Conservation (phyloP, 768 basidiomycete species). For the Psilocybe tampanensis region DNA sequence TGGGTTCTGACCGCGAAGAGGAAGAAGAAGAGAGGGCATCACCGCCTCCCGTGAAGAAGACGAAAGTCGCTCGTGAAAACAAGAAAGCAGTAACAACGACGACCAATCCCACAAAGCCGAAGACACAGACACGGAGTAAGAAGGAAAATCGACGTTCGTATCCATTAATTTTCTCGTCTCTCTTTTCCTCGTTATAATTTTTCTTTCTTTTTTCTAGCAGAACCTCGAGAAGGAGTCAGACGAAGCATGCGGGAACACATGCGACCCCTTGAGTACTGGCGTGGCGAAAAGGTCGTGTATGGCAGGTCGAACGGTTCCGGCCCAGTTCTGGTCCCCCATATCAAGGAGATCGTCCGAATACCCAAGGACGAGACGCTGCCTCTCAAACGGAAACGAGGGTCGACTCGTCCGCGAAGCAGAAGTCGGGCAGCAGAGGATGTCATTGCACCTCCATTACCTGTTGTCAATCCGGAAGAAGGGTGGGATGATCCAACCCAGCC, state of each 20-base stretch:
- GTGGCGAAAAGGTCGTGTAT: slow-evolving; percentile 88
- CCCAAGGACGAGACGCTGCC: slow-evolving; percentile 41
- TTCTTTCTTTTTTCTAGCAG: slow-evolving; percentile 20
- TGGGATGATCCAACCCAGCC: slow-evolving; percentile 84
- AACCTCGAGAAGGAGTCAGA: slow-evolving; percentile 58
- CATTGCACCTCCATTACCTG: slow-evolving; percentile 24
- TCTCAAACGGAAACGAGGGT: slow-evolving; percentile 38
- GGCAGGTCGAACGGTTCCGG: slow-evolving; percentile 48
- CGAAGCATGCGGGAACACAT: slow-evolving; percentile 71
- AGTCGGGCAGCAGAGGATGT: slow-evolving; percentile 45
- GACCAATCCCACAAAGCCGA: slow-evolving; percentile 23
- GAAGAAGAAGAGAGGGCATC: slow-evolving; percentile 34
- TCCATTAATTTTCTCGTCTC: neutral
- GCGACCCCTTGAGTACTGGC: slow-evolving; percentile 88
- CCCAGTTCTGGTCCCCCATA: slow-evolving; percentile 59
- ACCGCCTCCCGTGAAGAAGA: slow-evolving; percentile 40
- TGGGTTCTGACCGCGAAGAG: slow-evolving; percentile 30
- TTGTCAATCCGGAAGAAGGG: slow-evolving; percentile 63
- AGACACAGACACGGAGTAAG: slow-evolving; percentile 30
- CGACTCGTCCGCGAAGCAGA: slow-evolving; percentile 54
- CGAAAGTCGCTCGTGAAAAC: slow-evolving; percentile 25
- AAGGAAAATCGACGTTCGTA: slow-evolving; percentile 44
- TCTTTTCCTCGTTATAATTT: neutral
- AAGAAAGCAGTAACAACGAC: slow-evolving; percentile 7
- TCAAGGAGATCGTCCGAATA: slow-evolving; percentile 68